Evolutionary conservation across 352 stramenopile species (phyloP).

Genomic region (Thraustochytrium striatum): DNA sequence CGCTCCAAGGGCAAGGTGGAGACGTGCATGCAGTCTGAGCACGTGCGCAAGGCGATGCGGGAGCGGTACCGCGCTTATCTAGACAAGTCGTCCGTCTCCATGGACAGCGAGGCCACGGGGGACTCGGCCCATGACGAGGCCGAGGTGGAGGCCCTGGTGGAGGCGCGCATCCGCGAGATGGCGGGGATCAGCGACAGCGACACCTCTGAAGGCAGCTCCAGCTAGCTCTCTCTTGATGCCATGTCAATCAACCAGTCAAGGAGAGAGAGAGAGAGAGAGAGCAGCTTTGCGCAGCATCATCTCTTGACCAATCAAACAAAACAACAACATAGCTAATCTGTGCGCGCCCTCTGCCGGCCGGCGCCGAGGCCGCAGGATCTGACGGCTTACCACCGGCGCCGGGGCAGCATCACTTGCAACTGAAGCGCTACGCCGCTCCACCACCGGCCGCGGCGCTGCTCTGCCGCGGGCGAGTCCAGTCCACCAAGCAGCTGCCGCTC

Average conservation of each 20-base stretch:
- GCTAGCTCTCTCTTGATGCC: no score
- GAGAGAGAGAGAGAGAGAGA: no score
- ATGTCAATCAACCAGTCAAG: no score
- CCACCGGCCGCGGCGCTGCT: neutral
- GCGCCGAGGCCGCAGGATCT: neutral
- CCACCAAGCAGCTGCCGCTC: slow-evolving; percentile 26
- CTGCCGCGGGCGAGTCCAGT: neutral
- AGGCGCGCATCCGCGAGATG: no score
- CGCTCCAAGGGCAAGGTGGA: slow-evolving; percentile 36
- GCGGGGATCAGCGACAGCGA: no score
- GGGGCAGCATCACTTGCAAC: neutral
- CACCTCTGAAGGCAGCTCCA: no score
- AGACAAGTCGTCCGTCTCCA: slow-evolving; percentile 34
- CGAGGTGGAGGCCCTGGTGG: neutral
- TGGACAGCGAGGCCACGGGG: neutral
- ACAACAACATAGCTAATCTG: neutral
- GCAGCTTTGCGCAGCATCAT: no score
- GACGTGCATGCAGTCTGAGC: slow-evolving; percentile 42
- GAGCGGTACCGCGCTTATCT: slow-evolving; percentile 36
- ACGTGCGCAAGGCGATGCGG: neutral
- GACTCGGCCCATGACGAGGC: slow-evolving; percentile 18
- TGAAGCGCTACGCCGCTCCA: neutral
- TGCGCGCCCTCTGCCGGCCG: neutral
- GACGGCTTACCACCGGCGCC: neutral
- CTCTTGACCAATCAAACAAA: neutral